These are phyloP conservation scores for Pseudogymnoascus sp. DNA, from an alignment of 2,329 filamentous ascomycete genomes.

Conservation along the genomic window DNA sequence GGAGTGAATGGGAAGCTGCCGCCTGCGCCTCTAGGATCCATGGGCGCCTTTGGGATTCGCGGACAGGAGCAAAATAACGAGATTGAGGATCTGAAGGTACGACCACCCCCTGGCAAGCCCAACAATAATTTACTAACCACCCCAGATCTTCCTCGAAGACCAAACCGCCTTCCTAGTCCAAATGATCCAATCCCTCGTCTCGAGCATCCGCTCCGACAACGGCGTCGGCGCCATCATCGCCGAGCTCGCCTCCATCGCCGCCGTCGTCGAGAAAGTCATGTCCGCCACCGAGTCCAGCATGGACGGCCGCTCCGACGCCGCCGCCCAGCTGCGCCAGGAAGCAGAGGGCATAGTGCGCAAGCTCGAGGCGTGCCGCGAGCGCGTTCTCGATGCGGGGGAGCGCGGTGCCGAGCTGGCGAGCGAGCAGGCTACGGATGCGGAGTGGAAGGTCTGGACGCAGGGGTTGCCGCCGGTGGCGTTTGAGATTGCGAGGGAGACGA, in stretches of 20 bases:
- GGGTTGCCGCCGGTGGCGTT: slow-evolving; percentile 78
- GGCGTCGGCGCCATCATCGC: slow-evolving; percentile 54
- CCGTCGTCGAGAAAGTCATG: slow-evolving; percentile 62
- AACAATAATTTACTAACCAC: slow-evolving; percentile 18
- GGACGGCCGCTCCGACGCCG: slow-evolving; percentile 35
- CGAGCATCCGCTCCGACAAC: slow-evolving; percentile 57
- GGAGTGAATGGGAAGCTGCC: slow-evolving; percentile 18
- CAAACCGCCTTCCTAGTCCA: slow-evolving; percentile 72
- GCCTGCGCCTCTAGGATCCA: slow-evolving; percentile 26
- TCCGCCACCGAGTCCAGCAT: slow-evolving; percentile 52
- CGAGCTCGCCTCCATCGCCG: slow-evolving; percentile 63
- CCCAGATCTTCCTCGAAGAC: slow-evolving; percentile 68
- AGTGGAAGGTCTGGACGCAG: slow-evolving; percentile 57
- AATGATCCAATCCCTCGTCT: slow-evolving; percentile 73
- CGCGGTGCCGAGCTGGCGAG: slow-evolving; percentile 52
- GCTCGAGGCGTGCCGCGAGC: slow-evolving; percentile 54
- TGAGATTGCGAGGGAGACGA: slow-evolving; percentile 73
- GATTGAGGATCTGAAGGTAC: slow-evolving; percentile 53
- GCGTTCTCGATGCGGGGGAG: slow-evolving; percentile 54
- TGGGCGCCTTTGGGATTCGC: slow-evolving; percentile 32
- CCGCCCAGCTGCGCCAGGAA: slow-evolving; percentile 42
- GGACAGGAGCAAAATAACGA: slow-evolving; percentile 33
- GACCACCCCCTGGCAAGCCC: slow-evolving; percentile 12
- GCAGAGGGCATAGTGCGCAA: slow-evolving; percentile 43
- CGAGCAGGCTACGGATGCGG: slow-evolving; percentile 41